Evolutionary conservation across 139 green algal species (phyloP).

Genomic region (Klebsormidium nitens): DNA sequence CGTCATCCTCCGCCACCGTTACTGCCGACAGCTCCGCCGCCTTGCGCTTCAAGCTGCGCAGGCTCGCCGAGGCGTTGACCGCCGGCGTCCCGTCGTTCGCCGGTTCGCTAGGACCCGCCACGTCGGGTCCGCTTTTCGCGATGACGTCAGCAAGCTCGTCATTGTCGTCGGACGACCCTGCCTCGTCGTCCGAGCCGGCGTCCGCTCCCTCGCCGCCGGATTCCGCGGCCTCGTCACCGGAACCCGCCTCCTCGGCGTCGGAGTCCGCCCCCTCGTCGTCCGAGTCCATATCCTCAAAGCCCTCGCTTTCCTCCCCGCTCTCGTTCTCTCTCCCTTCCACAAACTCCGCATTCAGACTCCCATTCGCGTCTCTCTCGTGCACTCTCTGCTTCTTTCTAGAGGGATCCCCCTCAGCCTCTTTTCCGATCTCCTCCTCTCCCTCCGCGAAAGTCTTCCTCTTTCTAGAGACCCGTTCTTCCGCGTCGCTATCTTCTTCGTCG

Average conservation of each 20-base stretch:
- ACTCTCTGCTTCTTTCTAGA: not conserved
- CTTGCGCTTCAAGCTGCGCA: conserved; percentile 22
- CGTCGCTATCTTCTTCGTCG: conserved; percentile 29
- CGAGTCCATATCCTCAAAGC: conserved; percentile 11
- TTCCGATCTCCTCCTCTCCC: conserved; percentile 6
- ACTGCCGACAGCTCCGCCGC: too few species aligned
- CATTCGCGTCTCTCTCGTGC: conserved; percentile 10
- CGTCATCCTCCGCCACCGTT: too few species aligned
- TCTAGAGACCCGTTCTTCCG: not conserved
- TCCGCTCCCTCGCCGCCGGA: not conserved
- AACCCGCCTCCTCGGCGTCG: conserved; percentile 8
- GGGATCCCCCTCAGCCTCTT: conserved; percentile 17
- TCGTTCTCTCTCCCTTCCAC: conserved; percentile 26
- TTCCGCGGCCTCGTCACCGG: conserved; percentile 5
- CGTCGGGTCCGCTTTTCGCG: not conserved
- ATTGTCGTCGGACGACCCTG: not conserved
- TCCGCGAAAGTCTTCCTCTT: too few species aligned
- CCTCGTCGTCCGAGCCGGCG: not conserved
- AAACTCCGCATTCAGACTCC: not conserved
- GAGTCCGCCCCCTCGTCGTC: conserved; percentile 1
- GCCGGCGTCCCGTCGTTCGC: not conserved
- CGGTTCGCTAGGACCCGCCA: not conserved
- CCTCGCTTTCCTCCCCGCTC: conserved; percentile 10
- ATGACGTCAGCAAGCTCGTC: not conserved
- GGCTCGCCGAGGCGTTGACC: not conserved